phyloP scores from a whole-genome alignment of 2,329 filamentous ascomycete genomes.

The Cladosporium sp. region DNA sequence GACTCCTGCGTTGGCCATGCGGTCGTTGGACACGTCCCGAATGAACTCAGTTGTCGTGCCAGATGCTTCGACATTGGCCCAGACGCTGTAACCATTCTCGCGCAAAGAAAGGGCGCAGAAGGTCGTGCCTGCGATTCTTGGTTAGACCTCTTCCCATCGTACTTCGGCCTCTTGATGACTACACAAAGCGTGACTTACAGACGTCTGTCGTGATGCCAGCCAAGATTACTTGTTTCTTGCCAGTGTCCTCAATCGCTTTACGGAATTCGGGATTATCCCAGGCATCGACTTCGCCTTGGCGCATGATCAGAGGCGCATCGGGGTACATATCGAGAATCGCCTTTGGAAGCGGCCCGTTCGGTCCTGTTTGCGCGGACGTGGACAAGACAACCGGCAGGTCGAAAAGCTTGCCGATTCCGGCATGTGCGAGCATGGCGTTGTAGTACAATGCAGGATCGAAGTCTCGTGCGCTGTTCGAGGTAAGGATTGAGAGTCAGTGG shows the following conservation, averaged over 20 bases:
- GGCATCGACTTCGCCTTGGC: conserved; percentile 69
- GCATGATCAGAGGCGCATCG: conserved; percentile 59
- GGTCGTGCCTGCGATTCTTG: conserved; percentile 49
- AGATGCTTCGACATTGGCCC: conserved; percentile 67
- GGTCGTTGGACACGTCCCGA: conserved; percentile 60
- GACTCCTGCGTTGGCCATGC: conserved; percentile 65
- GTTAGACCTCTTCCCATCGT: neutral
- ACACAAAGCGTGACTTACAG: conserved; percentile 40
- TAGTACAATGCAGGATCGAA: conserved; percentile 62
- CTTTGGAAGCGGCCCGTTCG: conserved; percentile 66
- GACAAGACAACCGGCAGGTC: conserved; percentile 66
- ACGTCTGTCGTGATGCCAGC: conserved; percentile 72
- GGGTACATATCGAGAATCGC: conserved; percentile 62
- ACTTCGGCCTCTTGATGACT: neutral
- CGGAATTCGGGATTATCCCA: conserved; percentile 72
- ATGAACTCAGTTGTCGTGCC: conserved; percentile 62
- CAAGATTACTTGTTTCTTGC: conserved; percentile 66
- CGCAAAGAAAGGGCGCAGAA: conserved; percentile 70
- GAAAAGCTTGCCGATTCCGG: conserved; percentile 62
- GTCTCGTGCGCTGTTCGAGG: conserved; percentile 51
- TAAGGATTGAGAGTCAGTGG: neutral
- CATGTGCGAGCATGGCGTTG: conserved; percentile 65
- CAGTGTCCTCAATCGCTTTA: conserved; percentile 59
- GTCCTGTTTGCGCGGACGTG: conserved; percentile 63
- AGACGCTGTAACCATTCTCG: conserved; percentile 68